Percentiles rank a stretch among this genome's conserved stretches.
Evolutionary conservation across 805 yeast species (phyloP).

Genomic region (Cyberlindnera meyerae): DNA sequence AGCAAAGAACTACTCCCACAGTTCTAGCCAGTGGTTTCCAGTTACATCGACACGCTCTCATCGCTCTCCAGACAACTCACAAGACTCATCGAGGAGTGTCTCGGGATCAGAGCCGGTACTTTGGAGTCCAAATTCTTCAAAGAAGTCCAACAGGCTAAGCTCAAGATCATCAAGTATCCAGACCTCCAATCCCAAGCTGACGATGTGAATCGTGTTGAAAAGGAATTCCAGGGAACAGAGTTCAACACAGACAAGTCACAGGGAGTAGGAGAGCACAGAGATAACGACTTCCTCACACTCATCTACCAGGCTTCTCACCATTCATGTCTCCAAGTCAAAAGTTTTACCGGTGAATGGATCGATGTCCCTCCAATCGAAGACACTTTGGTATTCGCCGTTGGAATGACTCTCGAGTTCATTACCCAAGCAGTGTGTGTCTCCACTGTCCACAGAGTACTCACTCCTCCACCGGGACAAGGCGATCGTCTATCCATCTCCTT

Average conservation of each 20-base stretch:
- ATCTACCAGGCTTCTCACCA: slow-evolving; percentile 53
- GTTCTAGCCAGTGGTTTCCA: slow-evolving; percentile 27
- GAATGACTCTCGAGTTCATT: slow-evolving; percentile 44
- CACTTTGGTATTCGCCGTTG: slow-evolving; percentile 44
- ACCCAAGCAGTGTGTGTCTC: slow-evolving; percentile 46
- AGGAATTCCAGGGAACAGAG: slow-evolving; percentile 40
- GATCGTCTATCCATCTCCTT: slow-evolving; percentile 43
- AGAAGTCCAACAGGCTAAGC: slow-evolving; percentile 38
- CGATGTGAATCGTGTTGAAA: slow-evolving; percentile 30
- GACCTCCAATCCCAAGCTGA: slow-evolving; percentile 22
- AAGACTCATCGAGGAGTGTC: slow-evolving; percentile 48
- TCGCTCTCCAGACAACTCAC: slow-evolving; percentile 38
- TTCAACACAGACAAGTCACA: slow-evolving; percentile 33
- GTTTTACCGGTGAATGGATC: slow-evolving; percentile 43
- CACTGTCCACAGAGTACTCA: slow-evolving; percentile 42
- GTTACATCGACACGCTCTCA: slow-evolving; percentile 43
- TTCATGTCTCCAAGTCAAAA: slow-evolving; percentile 41
- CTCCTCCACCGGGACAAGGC: slow-evolving; percentile 22
- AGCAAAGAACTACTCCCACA: slow-evolving; percentile 29
- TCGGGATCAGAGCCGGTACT: slow-evolving; percentile 40
- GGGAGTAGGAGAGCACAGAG: slow-evolving; percentile 48
- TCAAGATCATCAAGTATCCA: slow-evolving; percentile 41
- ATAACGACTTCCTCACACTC: slow-evolving; percentile 56
- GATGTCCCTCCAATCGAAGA: slow-evolving; percentile 37
- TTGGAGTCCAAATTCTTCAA: slow-evolving; percentile 45